A percentile compares a stretch with the other conserved stretches of the same genome.
These are phyloP conservation scores for Diophrys appendiculata DNA, from an alignment of 73 alveolate genomes.

Conservation along the genomic window DNA sequence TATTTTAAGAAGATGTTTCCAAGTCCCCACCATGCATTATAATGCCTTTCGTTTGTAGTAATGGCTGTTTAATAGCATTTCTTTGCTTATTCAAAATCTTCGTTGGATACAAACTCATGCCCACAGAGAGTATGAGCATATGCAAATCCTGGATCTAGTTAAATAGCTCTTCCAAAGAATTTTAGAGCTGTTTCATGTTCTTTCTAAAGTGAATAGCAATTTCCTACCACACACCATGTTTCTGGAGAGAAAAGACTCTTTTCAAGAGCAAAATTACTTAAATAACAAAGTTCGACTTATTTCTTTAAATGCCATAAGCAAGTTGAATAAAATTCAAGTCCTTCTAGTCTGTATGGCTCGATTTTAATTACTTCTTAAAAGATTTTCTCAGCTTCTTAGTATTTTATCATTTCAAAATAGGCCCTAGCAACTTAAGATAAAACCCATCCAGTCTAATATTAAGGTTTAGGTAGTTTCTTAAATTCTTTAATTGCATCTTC, in stretches of 20 bases:
- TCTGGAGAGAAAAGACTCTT: constrained; percentile 91
- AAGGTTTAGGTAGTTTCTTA: constrained; percentile 84
- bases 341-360: constrained; percentile 92
- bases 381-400: constrained; percentile 87
- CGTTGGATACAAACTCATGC: constrained; percentile 94
- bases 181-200: constrained; percentile 96
- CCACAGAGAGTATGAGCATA: constrained; percentile 95
- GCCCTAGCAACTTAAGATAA: constrained; percentile 86
- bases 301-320: constrained; percentile 96
- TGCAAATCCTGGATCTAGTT: constrained; percentile 85
- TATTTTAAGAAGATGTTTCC: constrained; percentile 93
- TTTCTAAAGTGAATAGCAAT: constrained; percentile 90
- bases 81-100: constrained; percentile 89
- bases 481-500: constrained; percentile 80
- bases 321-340: constrained; percentile 92
- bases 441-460: constrained; percentile 90
- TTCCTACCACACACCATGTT: constrained; percentile 96
- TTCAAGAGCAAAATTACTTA: constrained; percentile 79
- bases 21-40: constrained; percentile 98
- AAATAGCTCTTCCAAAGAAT: constrained; percentile 92
- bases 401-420: constrained; percentile 88
- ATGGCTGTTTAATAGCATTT: constrained; percentile 83
- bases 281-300: constrained; percentile 88
- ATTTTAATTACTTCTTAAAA: constrained; percentile 71
- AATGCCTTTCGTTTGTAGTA: constrained; percentile 88